These are phyloP conservation scores for Escovopsis sp. DNA, from an alignment of 2,329 filamentous ascomycete genomes.

Conservation along the genomic window DNA sequence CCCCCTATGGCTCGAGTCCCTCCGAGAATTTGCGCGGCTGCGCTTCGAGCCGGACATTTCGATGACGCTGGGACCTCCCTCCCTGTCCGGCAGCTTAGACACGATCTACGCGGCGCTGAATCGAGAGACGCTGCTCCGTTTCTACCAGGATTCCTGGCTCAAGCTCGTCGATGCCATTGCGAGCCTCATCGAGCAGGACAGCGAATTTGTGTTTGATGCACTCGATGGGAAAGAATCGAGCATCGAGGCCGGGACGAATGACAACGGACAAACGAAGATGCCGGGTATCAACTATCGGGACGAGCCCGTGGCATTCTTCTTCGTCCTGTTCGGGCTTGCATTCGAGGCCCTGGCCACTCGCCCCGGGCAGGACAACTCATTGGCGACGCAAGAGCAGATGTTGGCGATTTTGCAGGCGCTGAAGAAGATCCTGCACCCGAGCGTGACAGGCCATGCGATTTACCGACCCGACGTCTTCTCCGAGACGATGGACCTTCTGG, in stretches of 20 bases:
- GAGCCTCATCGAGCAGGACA: slow-evolving; percentile 92
- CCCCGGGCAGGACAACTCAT: slow-evolving; percentile 32
- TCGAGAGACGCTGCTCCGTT: slow-evolving; percentile 79
- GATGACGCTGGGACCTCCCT: slow-evolving; percentile 68
- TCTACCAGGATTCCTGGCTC: slow-evolving; percentile 96
- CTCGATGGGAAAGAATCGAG: slow-evolving; percentile 66
- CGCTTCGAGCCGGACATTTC: slow-evolving; percentile 96
- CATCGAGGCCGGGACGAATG: slow-evolving; percentile 19
- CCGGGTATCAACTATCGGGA: slow-evolving; percentile 94
- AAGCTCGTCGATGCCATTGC: slow-evolving; percentile 95
- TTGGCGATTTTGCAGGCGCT: slow-evolving; percentile 80
- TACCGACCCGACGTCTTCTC: slow-evolving; percentile 93
- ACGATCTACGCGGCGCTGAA: slow-evolving; percentile 92
- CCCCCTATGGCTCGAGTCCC: slow-evolving; percentile 82
- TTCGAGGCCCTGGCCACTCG: slow-evolving; percentile 89
- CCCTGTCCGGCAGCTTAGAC: slow-evolving; percentile 72
- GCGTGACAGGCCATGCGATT: slow-evolving; percentile 89
- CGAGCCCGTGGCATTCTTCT: slow-evolving; percentile 97
- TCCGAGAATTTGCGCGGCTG: slow-evolving; percentile 84
- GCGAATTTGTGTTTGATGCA: slow-evolving; percentile 93
- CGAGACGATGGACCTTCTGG: slow-evolving; percentile 91
- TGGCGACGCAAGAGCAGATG: slow-evolving; percentile 63
- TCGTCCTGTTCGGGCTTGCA: slow-evolving; percentile 89
- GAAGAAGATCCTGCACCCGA: slow-evolving; percentile 87
- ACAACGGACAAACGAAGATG: slow-evolving; percentile 42